phyloP scores from a whole-genome alignment of 2,329 filamentous ascomycete genomes.

The Aspergillus sp. region DNA sequence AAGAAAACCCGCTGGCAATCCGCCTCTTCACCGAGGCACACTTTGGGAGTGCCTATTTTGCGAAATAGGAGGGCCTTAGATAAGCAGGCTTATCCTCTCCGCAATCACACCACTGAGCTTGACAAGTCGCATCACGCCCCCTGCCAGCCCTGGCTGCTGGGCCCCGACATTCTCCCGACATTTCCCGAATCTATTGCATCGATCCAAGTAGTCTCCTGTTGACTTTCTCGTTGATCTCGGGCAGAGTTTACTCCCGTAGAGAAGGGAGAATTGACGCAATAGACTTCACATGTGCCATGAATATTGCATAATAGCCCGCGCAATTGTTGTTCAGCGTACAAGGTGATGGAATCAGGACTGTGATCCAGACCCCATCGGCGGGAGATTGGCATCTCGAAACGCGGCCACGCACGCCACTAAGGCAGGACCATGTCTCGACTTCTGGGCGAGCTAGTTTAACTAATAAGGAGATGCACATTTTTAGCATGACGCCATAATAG shows the following conservation, averaged over 20 bases:
- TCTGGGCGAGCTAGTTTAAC: constrained; percentile 4
- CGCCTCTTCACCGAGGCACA: constrained; percentile 22
- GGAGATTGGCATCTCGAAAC: constrained; percentile 27
- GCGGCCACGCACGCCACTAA: constrained; percentile 24
- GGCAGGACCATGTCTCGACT: constrained; percentile 23
- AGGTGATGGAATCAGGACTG: not conserved
- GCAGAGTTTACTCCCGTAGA: not conserved
- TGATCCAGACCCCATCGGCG: constrained; percentile 10
- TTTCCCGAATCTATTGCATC: constrained; percentile 18
- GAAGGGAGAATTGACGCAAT: constrained; percentile 1
- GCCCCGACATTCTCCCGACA: constrained; percentile 20
- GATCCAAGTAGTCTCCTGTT: not conserved
- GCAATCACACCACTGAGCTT: constrained; percentile 16
- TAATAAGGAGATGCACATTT: constrained; percentile 22
- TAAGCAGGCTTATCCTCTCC: constrained; percentile 19
- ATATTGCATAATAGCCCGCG: not conserved
- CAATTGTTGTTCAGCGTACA: not conserved
- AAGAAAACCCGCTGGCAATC: not conserved
- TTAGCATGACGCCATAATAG: constrained; percentile 21
- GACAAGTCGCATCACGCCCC: constrained; percentile 7
- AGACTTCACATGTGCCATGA: not conserved
- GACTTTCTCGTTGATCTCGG: not conserved
- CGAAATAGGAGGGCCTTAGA: constrained; percentile 8
- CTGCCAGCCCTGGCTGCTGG: constrained; percentile 1
- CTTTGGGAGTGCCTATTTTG: constrained; percentile 12